phyloP scores from a whole-genome alignment of 345 rosid species.

The Brassica cretica region DNA sequence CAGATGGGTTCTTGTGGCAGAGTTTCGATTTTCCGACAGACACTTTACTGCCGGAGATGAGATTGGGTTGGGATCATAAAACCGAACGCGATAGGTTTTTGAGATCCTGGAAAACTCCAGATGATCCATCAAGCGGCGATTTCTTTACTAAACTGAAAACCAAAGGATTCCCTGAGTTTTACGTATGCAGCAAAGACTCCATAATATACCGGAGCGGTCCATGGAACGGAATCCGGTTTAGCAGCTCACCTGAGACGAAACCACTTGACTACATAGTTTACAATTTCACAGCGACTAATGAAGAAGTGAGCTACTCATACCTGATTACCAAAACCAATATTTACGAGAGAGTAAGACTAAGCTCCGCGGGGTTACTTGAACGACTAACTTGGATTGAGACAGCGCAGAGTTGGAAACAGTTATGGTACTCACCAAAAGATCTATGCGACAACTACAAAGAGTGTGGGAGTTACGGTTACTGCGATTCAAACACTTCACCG shows the following conservation, averaged over 20 bases:
- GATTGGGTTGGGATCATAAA: background rate
- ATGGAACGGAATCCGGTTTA: background rate
- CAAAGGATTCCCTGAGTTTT: background rate
- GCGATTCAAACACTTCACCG: background rate
- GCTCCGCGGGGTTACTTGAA: background rate
- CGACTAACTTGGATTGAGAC: background rate
- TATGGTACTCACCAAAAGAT: background rate
- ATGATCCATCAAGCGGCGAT: background rate
- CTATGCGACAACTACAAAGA: background rate
- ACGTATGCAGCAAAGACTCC: background rate
- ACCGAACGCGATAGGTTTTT: background rate
- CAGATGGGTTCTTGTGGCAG: background rate
- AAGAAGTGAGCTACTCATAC: background rate
- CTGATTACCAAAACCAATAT: background rate
- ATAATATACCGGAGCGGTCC: background rate
- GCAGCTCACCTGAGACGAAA: background rate
- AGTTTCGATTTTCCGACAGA: background rate
- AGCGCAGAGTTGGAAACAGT: background rate
- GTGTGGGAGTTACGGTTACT: background rate
- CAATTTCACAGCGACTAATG: background rate
- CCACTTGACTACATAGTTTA: background rate
- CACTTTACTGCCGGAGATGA: background rate
- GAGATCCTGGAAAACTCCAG: background rate
- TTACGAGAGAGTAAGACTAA: background rate
- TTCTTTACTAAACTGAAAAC: background rate